Evolutionary conservation across 2,329 filamentous ascomycete genomes (phyloP).

Genomic region (Sporothrix pallida): DNA sequence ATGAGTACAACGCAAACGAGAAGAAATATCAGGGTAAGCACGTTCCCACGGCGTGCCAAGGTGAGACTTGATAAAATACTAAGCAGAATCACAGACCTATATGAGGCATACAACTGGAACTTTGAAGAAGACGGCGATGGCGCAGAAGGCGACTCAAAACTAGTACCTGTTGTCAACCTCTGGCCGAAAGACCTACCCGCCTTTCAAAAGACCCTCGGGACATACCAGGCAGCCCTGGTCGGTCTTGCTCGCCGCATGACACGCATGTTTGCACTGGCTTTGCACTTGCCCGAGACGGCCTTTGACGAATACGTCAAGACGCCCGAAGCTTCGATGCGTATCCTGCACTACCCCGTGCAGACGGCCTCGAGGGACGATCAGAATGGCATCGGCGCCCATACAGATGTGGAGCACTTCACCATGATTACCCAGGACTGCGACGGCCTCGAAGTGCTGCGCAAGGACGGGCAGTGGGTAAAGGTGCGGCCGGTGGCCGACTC

Average conservation of each 20-base stretch:
- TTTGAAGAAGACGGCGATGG: conserved; percentile 44
- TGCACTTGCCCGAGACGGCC: conserved; percentile 34
- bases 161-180: conserved; percentile 40
- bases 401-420: conserved; percentile 36
- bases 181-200: conserved; percentile 44
- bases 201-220: conserved; percentile 46
- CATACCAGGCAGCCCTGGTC: conserved; percentile 33
- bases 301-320: conserved; percentile 31
- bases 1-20: conserved; percentile 49
- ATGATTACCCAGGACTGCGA: conserved; percentile 35
- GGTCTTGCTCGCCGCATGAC: conserved; percentile 32
- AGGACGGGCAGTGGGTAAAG: conserved; percentile 32
- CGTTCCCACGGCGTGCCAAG: too few species aligned
- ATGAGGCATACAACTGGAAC: conserved; percentile 47
- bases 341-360: conserved; percentile 36
- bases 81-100: conserved; percentile 38
- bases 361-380: conserved; percentile 32
- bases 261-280: conserved; percentile 34
- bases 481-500: conserved; percentile 30
- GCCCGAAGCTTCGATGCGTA: conserved; percentile 33
- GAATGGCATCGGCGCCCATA: conserved; percentile 36
- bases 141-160: conserved; percentile 41
- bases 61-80: not conserved
- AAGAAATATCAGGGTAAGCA: conserved; percentile 46
- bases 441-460: conserved; percentile 36